Conservation (phyloP, 768 basidiomycete species). For the Boletus sensibilis region DNA sequence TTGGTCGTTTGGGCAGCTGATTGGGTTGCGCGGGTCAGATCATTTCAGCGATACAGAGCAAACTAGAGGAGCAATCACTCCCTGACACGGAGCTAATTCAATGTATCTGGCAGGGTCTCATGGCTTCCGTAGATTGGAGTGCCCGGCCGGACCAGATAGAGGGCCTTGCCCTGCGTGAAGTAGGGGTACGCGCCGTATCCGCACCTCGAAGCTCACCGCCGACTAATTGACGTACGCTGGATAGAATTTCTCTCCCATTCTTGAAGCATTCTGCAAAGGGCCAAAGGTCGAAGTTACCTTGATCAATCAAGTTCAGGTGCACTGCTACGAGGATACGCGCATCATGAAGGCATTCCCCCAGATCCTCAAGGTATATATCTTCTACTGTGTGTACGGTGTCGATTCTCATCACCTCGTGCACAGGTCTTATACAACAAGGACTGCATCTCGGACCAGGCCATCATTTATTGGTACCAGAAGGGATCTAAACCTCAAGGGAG, state of each 20-base stretch:
- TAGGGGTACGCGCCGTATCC: conserved; percentile 56
- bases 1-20: conserved; percentile 4
- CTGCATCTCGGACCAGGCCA: conserved; percentile 92
- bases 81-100: conserved; percentile 82
- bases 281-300: conserved; percentile 91
- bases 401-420: conserved; percentile 11
- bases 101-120: conserved; percentile 91
- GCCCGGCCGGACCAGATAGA: conserved; percentile 92
- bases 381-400: background rate
- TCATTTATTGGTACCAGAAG: conserved; percentile 98
- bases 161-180: conserved; percentile 82
- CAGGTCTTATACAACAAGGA: conserved; percentile 96
- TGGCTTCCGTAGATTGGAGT: conserved; percentile 85
- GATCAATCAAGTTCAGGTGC: conserved; percentile 92
- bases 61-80: conserved; percentile 77
- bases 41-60: conserved; percentile 65
- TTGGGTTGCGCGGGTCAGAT: conserved; percentile 48
- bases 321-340: conserved; percentile 95
- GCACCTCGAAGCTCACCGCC: background rate
- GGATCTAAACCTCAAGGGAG: conserved; percentile 94
- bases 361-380: conserved; percentile 71
- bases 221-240: background rate
- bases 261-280: conserved; percentile 87
- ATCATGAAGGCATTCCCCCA: conserved; percentile 94
- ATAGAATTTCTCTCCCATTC: conserved; percentile 79